Conservation (phyloP, 2,329 filamentous ascomycete genomes). For the Calonectria honghensis region DNA sequence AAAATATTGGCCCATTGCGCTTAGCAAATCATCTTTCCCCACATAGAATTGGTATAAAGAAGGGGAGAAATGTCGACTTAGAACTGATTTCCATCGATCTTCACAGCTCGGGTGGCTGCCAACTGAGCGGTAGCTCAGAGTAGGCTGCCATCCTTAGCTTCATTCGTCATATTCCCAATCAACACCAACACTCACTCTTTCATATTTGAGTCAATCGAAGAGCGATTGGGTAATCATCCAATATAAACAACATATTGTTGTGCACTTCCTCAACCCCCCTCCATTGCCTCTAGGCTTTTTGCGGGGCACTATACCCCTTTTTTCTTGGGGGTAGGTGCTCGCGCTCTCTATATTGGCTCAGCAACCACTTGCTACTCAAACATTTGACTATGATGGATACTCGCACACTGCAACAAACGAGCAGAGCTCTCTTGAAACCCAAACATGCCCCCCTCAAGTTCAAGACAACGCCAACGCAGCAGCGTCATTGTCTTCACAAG, state of each 20-base stretch:
- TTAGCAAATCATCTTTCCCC: background rate
- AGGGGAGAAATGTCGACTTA: background rate
- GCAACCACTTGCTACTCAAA: background rate
- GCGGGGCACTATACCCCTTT: background rate
- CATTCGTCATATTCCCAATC: background rate
- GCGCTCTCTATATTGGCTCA: background rate
- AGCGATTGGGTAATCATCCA: background rate
- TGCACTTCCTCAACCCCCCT: too few relatives aligned
- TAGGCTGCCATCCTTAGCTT: background rate
- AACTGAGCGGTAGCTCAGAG: background rate
- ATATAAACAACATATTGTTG: background rate
- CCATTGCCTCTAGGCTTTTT: background rate
- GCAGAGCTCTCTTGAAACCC: constrained; percentile 4
- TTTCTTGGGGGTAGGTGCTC: background rate
- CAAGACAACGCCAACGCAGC: background rate
- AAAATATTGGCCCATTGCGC: constrained; percentile 13
- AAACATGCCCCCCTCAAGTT: background rate
- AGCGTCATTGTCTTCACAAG: background rate
- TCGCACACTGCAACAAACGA: background rate
- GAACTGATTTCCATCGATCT: background rate
- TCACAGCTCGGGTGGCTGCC: background rate
- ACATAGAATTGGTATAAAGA: background rate
- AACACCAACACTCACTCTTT: background rate
- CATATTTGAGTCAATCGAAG: background rate
- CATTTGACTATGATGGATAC: constrained; percentile 2